Conservation (phyloP, 2,329 filamentous ascomycete species). For the Lasiodiplodia sp. region DNA sequence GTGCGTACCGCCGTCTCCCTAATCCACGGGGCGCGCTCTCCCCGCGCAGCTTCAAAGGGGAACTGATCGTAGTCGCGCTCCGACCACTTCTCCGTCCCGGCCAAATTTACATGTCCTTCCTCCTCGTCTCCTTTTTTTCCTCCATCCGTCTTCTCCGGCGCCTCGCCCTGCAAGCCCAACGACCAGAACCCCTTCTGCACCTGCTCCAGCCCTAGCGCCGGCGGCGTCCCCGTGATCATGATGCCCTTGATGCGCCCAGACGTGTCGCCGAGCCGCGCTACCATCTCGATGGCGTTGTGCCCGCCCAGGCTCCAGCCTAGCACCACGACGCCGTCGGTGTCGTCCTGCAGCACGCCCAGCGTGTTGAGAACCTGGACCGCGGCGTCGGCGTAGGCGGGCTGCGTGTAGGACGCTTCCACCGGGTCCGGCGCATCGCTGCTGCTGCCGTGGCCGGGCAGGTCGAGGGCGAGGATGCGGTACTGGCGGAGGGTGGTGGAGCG, state of each 20-base stretch:
- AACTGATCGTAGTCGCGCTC: slow-evolving; percentile 25
- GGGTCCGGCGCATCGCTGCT: slow-evolving; percentile 40
- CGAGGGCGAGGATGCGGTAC: slow-evolving; percentile 41
- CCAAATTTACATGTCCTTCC: slow-evolving; percentile 3
- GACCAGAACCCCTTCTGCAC: slow-evolving; percentile 32
- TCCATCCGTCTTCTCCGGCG: slow-evolving; percentile 35
- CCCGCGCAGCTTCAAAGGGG: slow-evolving; percentile 33
- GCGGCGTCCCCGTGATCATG: slow-evolving; percentile 42
- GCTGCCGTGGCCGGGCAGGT: slow-evolving; percentile 46
- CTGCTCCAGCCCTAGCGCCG: slow-evolving; percentile 37
- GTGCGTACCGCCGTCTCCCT: slow-evolving; percentile 37
- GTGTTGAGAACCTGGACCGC: slow-evolving; percentile 41
- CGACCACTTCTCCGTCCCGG: slow-evolving; percentile 6
- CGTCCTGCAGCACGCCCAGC: slow-evolving; percentile 27
- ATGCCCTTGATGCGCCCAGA: slow-evolving; percentile 34
- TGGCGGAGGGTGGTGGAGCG: slow-evolving; percentile 8
- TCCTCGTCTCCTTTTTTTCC: slow-evolving; percentile 26
- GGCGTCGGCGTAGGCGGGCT: slow-evolving; percentile 42
- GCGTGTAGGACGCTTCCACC: slow-evolving; percentile 36
- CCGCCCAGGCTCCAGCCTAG: slow-evolving; percentile 46
- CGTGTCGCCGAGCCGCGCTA: slow-evolving; percentile 19
- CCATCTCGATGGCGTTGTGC: slow-evolving; percentile 43
- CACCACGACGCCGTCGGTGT: slow-evolving; percentile 27
- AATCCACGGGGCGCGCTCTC: slow-evolving; percentile 40
- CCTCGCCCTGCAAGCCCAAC: slow-evolving; percentile 31